Evolutionary conservation across 352 stramenopile genomes (phyloP).

Genomic region (Phytophthora cactorum): DNA sequence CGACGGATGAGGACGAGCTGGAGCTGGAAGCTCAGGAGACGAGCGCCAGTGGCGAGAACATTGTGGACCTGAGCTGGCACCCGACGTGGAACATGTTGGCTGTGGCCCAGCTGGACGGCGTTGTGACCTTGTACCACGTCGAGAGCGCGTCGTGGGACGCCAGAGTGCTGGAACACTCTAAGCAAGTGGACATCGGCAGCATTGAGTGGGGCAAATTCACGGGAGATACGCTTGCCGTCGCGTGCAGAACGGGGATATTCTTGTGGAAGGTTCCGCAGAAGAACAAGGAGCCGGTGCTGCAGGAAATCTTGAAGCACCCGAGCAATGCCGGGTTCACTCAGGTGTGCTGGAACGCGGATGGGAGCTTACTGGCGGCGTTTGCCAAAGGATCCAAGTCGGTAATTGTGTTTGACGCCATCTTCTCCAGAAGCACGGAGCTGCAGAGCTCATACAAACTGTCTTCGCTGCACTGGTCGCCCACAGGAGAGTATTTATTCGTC

Average conservation of each 20-base stretch:
- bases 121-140: slow-evolving; percentile 74
- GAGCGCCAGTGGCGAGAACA: slow-evolving; percentile 44
- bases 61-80: slow-evolving; percentile 70
- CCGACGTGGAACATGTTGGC: slow-evolving; percentile 61
- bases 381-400: slow-evolving; percentile 52
- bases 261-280: slow-evolving; percentile 70
- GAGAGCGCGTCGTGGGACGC: slow-evolving; percentile 60
- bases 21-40: slow-evolving; percentile 12
- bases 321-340: slow-evolving; percentile 55
- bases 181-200: slow-evolving; percentile 60
- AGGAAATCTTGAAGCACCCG: slow-evolving; percentile 69
- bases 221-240: slow-evolving; percentile 65
- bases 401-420: slow-evolving; percentile 68
- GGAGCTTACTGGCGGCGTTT: slow-evolving; percentile 68
- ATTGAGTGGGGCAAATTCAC: slow-evolving; percentile 73
- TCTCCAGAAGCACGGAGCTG: slow-evolving; percentile 63
- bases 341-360: slow-evolving; percentile 75
- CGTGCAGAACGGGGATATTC: slow-evolving; percentile 66
- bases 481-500: slow-evolving; percentile 85
- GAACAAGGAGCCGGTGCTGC: slow-evolving; percentile 53
- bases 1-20: slow-evolving; percentile 37
- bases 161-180: slow-evolving; percentile 65
- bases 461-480: slow-evolving; percentile 78
- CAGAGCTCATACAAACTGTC: slow-evolving; percentile 57
- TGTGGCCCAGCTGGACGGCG: slow-evolving; percentile 69